Conservation (phyloP, 1,284 basidiomycete species). For the Thecaphora thlaspeos region DNA sequence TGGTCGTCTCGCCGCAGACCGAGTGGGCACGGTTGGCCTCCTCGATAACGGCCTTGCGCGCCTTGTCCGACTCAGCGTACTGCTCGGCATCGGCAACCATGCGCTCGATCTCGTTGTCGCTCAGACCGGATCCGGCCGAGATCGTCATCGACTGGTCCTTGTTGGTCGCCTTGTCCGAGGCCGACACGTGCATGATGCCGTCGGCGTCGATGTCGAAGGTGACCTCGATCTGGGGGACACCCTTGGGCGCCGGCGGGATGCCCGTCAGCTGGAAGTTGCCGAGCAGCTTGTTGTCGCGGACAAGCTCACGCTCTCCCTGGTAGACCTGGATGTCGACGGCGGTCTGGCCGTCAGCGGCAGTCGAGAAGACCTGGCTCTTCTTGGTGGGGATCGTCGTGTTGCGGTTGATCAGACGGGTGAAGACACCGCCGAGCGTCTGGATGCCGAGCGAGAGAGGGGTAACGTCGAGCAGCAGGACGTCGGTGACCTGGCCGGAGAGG, state of each 20-base stretch:
- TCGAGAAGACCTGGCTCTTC: slow-evolving; percentile 98
- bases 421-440: slow-evolving; percentile 96
- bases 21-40: slow-evolving; percentile 96
- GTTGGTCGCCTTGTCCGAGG: slow-evolving; percentile 93
- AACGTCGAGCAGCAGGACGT: slow-evolving; percentile 92
- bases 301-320: slow-evolving; percentile 97
- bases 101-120: slow-evolving; percentile 93
- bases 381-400: slow-evolving; percentile 99
- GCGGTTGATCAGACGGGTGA: slow-evolving; percentile 76
- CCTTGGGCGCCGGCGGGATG: slow-evolving; percentile 95
- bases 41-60: slow-evolving; percentile 83
- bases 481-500: slow-evolving; percentile 90
- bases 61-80: slow-evolving; percentile 72
- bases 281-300: slow-evolving; percentile 96
- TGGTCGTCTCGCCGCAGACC: slow-evolving; percentile 91
- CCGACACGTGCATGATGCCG: slow-evolving; percentile 94
- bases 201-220: slow-evolving; percentile 98
- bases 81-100: slow-evolving; percentile 95
- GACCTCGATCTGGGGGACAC: slow-evolving; percentile 97
- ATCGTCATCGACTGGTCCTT: slow-evolving; percentile 98
- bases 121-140: slow-evolving; percentile 92
- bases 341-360: slow-evolving; percentile 76
- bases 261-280: slow-evolving; percentile 99
- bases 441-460: slow-evolving; percentile 93
- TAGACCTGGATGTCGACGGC: slow-evolving; percentile 84